A percentile compares a stretch with the other conserved stretches of the same genome.
Evolutionary conservation across 2,329 filamentous ascomycete species (phyloP).

Genomic region (Xylaria sp.): DNA sequence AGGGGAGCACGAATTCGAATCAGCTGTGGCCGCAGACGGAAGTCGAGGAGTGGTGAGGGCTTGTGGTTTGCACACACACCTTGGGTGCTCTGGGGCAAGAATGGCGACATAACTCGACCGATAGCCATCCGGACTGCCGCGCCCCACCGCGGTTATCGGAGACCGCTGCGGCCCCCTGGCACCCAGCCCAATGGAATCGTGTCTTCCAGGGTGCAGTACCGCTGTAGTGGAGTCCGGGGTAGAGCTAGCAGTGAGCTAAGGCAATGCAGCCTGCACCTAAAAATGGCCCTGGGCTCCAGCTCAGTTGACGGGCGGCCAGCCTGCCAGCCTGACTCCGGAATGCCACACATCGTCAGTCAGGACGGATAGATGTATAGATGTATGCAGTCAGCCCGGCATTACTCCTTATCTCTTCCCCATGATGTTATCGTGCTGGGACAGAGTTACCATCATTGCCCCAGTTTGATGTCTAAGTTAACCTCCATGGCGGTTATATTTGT

Average conservation of each 20-base stretch:
- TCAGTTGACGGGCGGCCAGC: too few species aligned
- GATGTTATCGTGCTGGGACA: too few species aligned
- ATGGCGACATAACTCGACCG: slow-evolving; percentile 44
- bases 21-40: not conserved
- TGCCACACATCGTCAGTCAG: too few species aligned
- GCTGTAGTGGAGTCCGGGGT: not conserved
- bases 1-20: not conserved
- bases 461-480: too few species aligned
- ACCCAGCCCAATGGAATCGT: not conserved
- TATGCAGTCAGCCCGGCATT: too few species aligned
- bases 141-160: slow-evolving; percentile 35
- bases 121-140: slow-evolving; percentile 31
- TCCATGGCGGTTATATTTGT: too few species aligned
- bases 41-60: not conserved
- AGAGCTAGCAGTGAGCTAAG: not conserved
- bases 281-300: not conserved
- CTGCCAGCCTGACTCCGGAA: too few species aligned
- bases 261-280: not conserved
- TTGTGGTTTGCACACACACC: slow-evolving; percentile 34
- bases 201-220: not conserved
- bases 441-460: too few species aligned
- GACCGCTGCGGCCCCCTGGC: not conserved
- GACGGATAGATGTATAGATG: too few species aligned
- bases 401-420: too few species aligned
- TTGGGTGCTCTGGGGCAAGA: slow-evolving; percentile 41